phyloP scores from a whole-genome alignment of 495 filamentous ascomycete genomes.

The Hypoxylon lienhwacheense region DNA sequence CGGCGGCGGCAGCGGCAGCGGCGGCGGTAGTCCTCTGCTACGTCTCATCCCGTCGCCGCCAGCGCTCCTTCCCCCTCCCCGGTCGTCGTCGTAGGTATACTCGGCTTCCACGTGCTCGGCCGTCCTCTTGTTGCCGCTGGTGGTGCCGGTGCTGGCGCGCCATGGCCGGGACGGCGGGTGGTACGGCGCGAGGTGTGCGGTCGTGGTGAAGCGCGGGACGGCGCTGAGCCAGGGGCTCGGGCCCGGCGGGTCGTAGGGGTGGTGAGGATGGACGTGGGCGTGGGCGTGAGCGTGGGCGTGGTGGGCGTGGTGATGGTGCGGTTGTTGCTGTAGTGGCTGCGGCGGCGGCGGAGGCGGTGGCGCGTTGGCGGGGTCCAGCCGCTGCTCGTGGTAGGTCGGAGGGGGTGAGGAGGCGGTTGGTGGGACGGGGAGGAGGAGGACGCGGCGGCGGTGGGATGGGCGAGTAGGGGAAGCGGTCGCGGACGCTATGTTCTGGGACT shows the following conservation, averaged over 20 bases:
- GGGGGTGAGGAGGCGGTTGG: slow-evolving; percentile 3
- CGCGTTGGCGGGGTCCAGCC: slow-evolving; percentile 35
- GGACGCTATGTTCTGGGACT: slow-evolving; percentile 20
- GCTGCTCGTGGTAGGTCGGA: slow-evolving; percentile 22
- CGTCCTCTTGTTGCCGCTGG: slow-evolving; percentile 17
- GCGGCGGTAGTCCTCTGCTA: neutral
- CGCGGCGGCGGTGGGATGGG: slow-evolving; percentile 16
- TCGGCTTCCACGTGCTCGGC: slow-evolving; percentile 26
- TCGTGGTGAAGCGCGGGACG: slow-evolving; percentile 44
- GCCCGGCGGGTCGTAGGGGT: slow-evolving; percentile 20
- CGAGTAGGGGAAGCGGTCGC: slow-evolving; percentile 36
- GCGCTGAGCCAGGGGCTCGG: slow-evolving; percentile 50
- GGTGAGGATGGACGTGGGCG: too few relatives aligned
- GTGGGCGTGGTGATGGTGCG: neutral
- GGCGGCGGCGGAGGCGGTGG: slow-evolving; percentile 2
- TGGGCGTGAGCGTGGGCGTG: neutral
- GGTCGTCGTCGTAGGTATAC: slow-evolving; percentile 22
- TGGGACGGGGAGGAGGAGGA: too few relatives aligned
- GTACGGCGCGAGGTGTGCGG: slow-evolving; percentile 26
- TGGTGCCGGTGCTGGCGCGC: slow-evolving; percentile 9
- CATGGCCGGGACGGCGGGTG: slow-evolving; percentile 2
- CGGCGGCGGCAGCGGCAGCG: neutral
- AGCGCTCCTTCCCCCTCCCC: neutral
- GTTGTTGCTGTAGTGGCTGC: too few relatives aligned
- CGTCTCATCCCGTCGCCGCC: neutral